Evolutionary conservation across 192 early-diverging fungal genomes (phyloP), one percentile per base, ranked within the genome.

Genomic region (Backusella liffmaniae): DNA sequence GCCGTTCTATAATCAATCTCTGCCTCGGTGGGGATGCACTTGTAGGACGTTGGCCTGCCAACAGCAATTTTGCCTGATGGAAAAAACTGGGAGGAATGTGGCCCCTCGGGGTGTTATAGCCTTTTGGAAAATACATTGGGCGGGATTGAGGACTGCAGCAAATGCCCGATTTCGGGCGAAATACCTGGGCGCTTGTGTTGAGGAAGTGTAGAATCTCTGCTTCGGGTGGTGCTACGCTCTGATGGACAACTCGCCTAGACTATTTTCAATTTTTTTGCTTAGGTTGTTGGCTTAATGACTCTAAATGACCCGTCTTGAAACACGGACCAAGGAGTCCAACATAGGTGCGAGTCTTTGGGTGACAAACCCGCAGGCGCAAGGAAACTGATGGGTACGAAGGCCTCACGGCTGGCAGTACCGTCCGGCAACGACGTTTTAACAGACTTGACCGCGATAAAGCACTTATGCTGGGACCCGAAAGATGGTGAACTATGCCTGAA

Each of bases 321-420:
- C 90, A 91, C 88, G 88, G 90, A 91, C 89, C 90, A 92, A 92
- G 92, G 90, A 92, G 90, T 92, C 89, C 89, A 90, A 89, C 90
- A 92, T 88, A 79, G 79, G 85, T 92, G 90, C 92, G 82, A 89
- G 90, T 92, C 82, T 89, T 88, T 89, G 88, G 81, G 86, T 88
- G 77, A 79, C 77, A 86, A 87, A 89, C 86, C 79, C 88, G 82
- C 70, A 75, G 78, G 84, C 86, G 82, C 62, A 86, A 88, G 86
- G 84, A 89, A 89, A 86, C 84, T 88, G 84, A 88, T 80, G 73
- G 80, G 78, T 74, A 74, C 71, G 79, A 72, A 73, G 46, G 30
- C 79, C 34, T 65, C n/a, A 16, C 13, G 71, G 71, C 76, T 82
- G 72, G 84, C 88, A 89, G 80, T 79, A 84, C 86, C 88, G 80